Conservation (phyloP, 495 filamentous ascomycete species). For the Trichoderma gamsii region DNA sequence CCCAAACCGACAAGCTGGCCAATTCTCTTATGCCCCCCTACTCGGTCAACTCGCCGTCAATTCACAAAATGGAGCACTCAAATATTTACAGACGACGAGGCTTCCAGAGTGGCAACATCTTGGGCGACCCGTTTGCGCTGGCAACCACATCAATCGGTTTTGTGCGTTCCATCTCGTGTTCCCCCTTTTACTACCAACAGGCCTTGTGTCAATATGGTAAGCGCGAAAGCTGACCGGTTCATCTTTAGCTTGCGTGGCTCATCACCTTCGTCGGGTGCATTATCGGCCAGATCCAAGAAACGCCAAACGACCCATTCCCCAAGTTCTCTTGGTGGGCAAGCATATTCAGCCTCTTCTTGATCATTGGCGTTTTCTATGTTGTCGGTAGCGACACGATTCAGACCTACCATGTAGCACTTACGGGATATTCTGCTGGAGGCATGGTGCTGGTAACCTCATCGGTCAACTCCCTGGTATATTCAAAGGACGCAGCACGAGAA, state of each 20-base stretch:
- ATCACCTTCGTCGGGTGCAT: conserved; percentile 84
- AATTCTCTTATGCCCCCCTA: conserved; percentile 59
- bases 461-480: conserved; percentile 76
- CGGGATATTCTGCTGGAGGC: conserved; percentile 76
- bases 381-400: conserved; percentile 74
- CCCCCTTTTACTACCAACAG: not conserved
- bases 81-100: conserved; percentile 46
- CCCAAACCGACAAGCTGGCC: conserved; percentile 2
- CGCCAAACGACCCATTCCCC: conserved; percentile 49
- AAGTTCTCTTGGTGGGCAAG: conserved; percentile 88
- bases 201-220: not conserved
- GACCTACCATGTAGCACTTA: conserved; percentile 87
- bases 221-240: conserved; percentile 1
- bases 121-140: conserved; percentile 94
- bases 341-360: conserved; percentile 76
- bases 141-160: conserved; percentile 88
- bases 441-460: conserved; percentile 79
- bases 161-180: conserved; percentile 48
- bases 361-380: conserved; percentile 70
- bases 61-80: conserved; percentile 73
- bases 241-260: conserved; percentile 77
- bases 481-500: conserved; percentile 60
- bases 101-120: conserved; percentile 77
- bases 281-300: conserved; percentile 52
- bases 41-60: conserved; percentile 64